These are phyloP conservation scores for Zelonia costaricensis DNA, from an alignment of 208 protist genomes.

Conservation along the genomic window DNA sequence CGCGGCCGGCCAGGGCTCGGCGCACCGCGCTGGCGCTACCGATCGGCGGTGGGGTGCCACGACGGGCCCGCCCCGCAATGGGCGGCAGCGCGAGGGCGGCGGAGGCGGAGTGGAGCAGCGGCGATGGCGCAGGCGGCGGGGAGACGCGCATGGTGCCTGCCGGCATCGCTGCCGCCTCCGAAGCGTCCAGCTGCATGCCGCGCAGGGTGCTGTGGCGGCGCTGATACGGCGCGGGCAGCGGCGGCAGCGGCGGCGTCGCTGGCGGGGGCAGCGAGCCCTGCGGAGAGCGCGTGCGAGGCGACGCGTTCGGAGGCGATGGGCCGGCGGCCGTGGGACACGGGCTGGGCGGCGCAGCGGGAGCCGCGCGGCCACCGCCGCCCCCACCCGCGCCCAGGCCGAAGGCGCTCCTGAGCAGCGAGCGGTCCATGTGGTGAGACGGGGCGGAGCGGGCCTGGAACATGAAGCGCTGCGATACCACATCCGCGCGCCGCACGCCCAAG, in stretches of 20 bases:
- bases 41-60: constrained; percentile 7
- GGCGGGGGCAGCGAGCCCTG: no score
- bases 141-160: not conserved
- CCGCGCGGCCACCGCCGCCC: not conserved
- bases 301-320: not conserved
- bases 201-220: constrained; percentile 21
- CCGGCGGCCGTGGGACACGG: not conserved
- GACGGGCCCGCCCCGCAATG: not conserved
- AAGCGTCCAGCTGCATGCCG: constrained; percentile 12
- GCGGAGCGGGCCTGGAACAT: constrained; percentile 21
- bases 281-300: no score
- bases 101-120: not conserved
- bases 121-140: not conserved
- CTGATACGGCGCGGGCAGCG: constrained; percentile 3
- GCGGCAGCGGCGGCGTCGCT: not conserved
- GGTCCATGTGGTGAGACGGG: constrained; percentile 5
- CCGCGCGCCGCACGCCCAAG: constrained; percentile 20
- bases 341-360: not conserved
- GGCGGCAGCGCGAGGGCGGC: not conserved
- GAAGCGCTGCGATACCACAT: constrained; percentile 20
- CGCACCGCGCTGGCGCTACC: constrained; percentile 2
- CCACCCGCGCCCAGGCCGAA: not conserved
- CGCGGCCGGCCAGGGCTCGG: not conserved
- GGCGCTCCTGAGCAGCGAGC: constrained; percentile 10
- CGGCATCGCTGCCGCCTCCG: not conserved